Conservation (phyloP, 1,284 basidiomycete genomes). For the Mixia osmundae region DNA sequence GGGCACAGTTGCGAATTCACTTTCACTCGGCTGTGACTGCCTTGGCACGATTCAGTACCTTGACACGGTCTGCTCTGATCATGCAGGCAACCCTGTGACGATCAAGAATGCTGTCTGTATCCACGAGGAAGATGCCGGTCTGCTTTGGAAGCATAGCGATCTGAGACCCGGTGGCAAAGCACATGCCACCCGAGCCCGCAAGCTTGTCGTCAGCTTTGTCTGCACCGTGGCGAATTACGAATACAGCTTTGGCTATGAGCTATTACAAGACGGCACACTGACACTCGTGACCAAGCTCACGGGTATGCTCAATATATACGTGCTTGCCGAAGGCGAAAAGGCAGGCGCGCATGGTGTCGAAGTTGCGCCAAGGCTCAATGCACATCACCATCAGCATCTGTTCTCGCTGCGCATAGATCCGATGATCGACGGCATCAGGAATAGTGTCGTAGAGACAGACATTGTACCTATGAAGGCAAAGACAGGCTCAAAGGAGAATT, state of each 20-base stretch:
- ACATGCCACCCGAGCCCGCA: slow-evolving; percentile 21
- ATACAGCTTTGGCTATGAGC: slow-evolving; percentile 23
- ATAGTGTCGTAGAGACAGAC: slow-evolving; percentile 24
- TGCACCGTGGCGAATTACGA: slow-evolving; percentile 22
- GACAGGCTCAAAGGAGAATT: slow-evolving; percentile 20
- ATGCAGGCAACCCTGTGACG: neutral
- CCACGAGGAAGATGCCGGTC: slow-evolving; percentile 25
- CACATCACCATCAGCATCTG: slow-evolving; percentile 19
- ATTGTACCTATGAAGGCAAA: slow-evolving; percentile 19
- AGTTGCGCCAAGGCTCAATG: slow-evolving; percentile 24
- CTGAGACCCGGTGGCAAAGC: slow-evolving; percentile 27
- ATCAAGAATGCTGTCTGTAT: slow-evolving; percentile 5
- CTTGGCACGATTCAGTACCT: slow-evolving; percentile 18
- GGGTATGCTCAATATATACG: slow-evolving; percentile 24
- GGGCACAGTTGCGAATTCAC: slow-evolving; percentile 24
- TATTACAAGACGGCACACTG: slow-evolving; percentile 25
- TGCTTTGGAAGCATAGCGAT: slow-evolving; percentile 27
- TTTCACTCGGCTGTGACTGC: slow-evolving; percentile 28
- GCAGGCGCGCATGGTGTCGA: slow-evolving; percentile 24
- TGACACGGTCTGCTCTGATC: neutral
- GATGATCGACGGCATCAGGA: slow-evolving; percentile 20
- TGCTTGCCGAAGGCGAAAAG: slow-evolving; percentile 22
- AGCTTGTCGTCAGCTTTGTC: slow-evolving; percentile 24
- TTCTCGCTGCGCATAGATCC: slow-evolving; percentile 20
- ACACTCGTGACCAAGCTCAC: slow-evolving; percentile 26